Evolutionary conservation across 495 filamentous ascomycete species (phyloP), one percentile per base, ranked within the genome.

Genomic region (Amniculicola lignicola): DNA sequence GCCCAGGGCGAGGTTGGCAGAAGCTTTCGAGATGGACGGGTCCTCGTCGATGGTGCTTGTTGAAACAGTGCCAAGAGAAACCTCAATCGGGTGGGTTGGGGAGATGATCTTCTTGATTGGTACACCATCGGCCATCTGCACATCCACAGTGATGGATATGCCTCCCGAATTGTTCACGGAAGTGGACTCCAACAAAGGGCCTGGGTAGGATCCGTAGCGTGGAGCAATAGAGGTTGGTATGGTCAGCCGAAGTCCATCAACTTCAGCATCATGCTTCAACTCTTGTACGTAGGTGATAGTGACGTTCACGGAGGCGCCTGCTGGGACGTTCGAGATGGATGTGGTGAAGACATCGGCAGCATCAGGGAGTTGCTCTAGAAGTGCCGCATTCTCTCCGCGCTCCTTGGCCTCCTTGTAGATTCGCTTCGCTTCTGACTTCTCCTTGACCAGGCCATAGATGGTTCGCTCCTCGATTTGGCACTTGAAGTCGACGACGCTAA

Each of bases 251-350:
- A 81, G 73, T 12, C 83, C 82, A 64, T 87, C 79, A 1, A 73
- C 70, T 44, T 81, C 80, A 31, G 74, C 73, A 63, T 86, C 82
- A 62, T 85, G 77, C 67, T 85, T 85, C 54, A 89, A 67, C 63
- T 89, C 84, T 19, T 80, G 79, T 2, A 86, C 62, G 59, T 87
- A 86, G 1, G 75, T 79, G 54, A 87, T 79, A 28, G 79, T 75
- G 5, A 87, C 75, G 7, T 75, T 40, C 14, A 87, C 70, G 7
- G 64, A 73, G 11, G 69, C 68, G 1, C 73, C 72, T 1, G 77
- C 73, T 0, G 80, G 80, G 23, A 88, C 74, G 58, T 86, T 87
- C 33, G 82, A 82, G 2, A 88, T 61, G 6, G 76, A 79, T 1
- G 81, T 82, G 21, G 74, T 81, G 69, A 87, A 87, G 24, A 85